Evolutionary conservation across 768 basidiomycete species (phyloP).

Genomic region (Amanita polypyramis): DNA sequence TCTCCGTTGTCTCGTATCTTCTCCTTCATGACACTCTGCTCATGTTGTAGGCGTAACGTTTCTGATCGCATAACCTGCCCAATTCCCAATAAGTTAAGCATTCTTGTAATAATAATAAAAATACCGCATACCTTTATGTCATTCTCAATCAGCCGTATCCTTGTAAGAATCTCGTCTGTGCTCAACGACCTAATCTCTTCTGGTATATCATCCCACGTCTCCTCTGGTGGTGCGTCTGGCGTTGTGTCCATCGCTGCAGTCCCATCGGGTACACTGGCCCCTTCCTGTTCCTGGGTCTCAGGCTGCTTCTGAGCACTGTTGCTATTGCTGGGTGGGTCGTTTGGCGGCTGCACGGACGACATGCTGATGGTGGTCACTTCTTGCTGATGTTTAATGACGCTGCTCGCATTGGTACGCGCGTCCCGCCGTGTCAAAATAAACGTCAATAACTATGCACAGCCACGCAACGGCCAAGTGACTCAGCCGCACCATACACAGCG

Average conservation of each 20-base stretch:
- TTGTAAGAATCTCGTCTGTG: slow-evolving; percentile 82
- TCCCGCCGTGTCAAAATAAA: slow-evolving; percentile 17
- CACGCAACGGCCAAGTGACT: not conserved
- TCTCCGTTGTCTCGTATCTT: slow-evolving; percentile 97
- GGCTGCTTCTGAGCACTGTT: slow-evolving; percentile 35
- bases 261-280: slow-evolving; percentile 20
- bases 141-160: slow-evolving; percentile 91
- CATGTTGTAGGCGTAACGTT: slow-evolving; percentile 82
- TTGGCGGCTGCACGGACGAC: slow-evolving; percentile 46
- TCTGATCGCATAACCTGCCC: slow-evolving; percentile 93
- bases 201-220: slow-evolving; percentile 88
- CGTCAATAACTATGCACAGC: slow-evolving; percentile 5
- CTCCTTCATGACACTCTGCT: slow-evolving; percentile 94
- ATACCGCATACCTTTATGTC: slow-evolving; percentile 70
- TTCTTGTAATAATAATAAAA: not conserved
- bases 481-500: not conserved
- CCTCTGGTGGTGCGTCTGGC: slow-evolving; percentile 58
- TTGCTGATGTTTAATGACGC: slow-evolving; percentile 12
- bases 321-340: slow-evolving; percentile 36
- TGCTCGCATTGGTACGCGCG: slow-evolving; percentile 27
- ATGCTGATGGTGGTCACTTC: slow-evolving; percentile 19
- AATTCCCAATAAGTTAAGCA: slow-evolving; percentile 8
- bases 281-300: slow-evolving; percentile 22
- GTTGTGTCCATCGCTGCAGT: slow-evolving; percentile 59
- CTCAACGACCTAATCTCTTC: slow-evolving; percentile 70